phyloP scores from a whole-genome alignment of 73 alveolate species.

The Paramecium caudatum region DNA sequence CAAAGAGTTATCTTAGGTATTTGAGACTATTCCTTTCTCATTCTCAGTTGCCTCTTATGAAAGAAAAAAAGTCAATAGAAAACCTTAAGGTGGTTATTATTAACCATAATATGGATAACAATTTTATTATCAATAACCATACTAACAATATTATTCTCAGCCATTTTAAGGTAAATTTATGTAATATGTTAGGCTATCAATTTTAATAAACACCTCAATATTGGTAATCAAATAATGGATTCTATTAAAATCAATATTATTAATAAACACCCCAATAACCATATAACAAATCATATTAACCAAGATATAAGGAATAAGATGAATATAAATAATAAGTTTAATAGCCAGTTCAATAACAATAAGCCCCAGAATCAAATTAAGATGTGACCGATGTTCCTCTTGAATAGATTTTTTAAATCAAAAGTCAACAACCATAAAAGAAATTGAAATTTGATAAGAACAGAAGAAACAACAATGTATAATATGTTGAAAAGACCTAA shows the following conservation, averaged over 20 bases:
- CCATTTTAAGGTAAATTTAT: neutral
- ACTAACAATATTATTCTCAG: conserved; percentile 8
- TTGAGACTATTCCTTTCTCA: conserved; percentile 41
- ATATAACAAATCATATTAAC: neutral
- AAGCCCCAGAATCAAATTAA: neutral
- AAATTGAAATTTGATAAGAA: neutral
- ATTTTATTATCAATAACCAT: conserved; percentile 49
- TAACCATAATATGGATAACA: conserved; percentile 25
- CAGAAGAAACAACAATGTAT: neutral
- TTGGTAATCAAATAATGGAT: conserved; percentile 53
- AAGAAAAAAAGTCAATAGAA: neutral
- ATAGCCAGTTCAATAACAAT: neutral
- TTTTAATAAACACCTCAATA: neutral
- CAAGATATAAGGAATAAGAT: neutral
- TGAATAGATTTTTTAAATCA: neutral
- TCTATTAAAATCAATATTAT: conserved; percentile 56
- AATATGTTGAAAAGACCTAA: neutral
- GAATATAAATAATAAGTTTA: neutral
- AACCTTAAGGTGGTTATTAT: neutral
- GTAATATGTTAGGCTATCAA: conserved; percentile 9
- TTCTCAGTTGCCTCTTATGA: conserved; percentile 53
- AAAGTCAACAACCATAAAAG: neutral
- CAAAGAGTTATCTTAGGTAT: conserved; percentile 46
- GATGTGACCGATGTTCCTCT: neutral
- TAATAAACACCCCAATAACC: neutral